phyloP scores from a whole-genome alignment of 192 early-diverging fungal species.

The Borealophlyctis nickersoniae region DNA sequence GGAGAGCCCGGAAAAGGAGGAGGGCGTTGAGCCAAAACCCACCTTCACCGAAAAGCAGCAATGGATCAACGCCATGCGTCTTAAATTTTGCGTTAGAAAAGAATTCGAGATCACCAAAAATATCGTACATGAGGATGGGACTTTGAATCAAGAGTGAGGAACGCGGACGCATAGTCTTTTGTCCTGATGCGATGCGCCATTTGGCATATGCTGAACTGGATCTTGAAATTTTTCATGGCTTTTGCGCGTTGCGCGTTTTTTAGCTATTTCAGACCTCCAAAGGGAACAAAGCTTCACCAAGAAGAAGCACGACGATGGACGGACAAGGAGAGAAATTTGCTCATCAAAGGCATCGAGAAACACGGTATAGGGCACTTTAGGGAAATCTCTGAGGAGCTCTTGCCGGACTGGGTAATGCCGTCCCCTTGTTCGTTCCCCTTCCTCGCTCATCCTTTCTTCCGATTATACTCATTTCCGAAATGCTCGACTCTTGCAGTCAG shows the following conservation, averaged over 20 bases:
- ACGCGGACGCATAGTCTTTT: constrained; percentile 12
- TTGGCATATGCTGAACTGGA: too few relatives aligned
- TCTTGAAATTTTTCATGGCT: too few relatives aligned
- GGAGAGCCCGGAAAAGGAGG: too few relatives aligned
- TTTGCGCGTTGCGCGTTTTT: too few relatives aligned
- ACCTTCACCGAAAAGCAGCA: constrained; percentile 59
- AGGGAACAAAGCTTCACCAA: constrained; percentile 50
- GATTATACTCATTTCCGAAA: constrained; percentile 5
- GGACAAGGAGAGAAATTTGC: constrained; percentile 67
- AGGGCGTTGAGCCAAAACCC: neutral
- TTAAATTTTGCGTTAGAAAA: constrained; percentile 77
- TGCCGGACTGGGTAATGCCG: constrained; percentile 69
- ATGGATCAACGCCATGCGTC: constrained; percentile 76
- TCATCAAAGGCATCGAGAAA: constrained; percentile 77
- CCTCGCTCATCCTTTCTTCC: neutral
- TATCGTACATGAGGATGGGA: constrained; percentile 79
- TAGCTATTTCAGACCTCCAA: constrained; percentile 76
- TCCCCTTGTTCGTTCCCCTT: neutral
- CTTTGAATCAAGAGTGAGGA: constrained; percentile 80
- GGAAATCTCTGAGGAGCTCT: constrained; percentile 72
- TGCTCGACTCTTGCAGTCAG: constrained; percentile 31
- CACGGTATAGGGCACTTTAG: constrained; percentile 87
- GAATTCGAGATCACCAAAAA: constrained; percentile 82
- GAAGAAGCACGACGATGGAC: constrained; percentile 76
- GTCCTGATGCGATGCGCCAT: neutral